Conservation (phyloP, 2,329 filamentous ascomycete genomes). For the Didymella segeticola region DNA sequence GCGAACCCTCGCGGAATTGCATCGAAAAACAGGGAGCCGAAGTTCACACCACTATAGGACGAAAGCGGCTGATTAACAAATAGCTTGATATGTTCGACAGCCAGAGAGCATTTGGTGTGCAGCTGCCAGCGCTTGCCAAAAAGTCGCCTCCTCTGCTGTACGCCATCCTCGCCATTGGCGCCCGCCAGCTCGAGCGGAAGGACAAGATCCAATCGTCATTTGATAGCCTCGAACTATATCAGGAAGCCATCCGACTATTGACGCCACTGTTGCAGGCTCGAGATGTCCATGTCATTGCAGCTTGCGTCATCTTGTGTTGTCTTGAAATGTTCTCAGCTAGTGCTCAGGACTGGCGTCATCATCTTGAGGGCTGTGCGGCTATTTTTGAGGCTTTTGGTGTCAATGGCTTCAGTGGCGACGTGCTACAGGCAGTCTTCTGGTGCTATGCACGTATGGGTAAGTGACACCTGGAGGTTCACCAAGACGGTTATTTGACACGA, state of each 20-base stretch:
- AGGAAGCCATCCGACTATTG: slow-evolving; percentile 59
- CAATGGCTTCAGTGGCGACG: slow-evolving; percentile 58
- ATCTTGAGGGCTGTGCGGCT: slow-evolving; percentile 61
- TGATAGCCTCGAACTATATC: slow-evolving; percentile 58
- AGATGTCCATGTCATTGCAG: slow-evolving; percentile 59
- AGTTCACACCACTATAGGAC: not conserved
- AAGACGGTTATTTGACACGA: not conserved
- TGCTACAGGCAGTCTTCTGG: slow-evolving; percentile 62
- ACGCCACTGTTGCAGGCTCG: slow-evolving; percentile 57
- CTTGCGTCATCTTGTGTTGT: slow-evolving; percentile 62
- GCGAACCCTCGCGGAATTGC: too few relatives aligned
- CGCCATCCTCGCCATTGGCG: slow-evolving; percentile 60
- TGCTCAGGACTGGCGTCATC: slow-evolving; percentile 57
- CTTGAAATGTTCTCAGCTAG: slow-evolving; percentile 57
- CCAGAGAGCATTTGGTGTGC: slow-evolving; percentile 56
- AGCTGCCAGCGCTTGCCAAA: slow-evolving; percentile 57
- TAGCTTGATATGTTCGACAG: slow-evolving; percentile 63
- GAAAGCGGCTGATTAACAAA: not conserved
- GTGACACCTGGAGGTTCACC: not conserved
- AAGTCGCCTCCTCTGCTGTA: slow-evolving; percentile 55
- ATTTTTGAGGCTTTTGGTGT: slow-evolving; percentile 59
- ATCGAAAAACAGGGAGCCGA: too few relatives aligned
- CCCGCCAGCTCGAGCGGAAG: slow-evolving; percentile 59
- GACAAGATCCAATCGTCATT: slow-evolving; percentile 49
- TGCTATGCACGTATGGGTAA: slow-evolving; percentile 61